phyloP scores from a whole-genome alignment of 2,329 filamentous ascomycete genomes.

The Colletotrichum sp. region DNA sequence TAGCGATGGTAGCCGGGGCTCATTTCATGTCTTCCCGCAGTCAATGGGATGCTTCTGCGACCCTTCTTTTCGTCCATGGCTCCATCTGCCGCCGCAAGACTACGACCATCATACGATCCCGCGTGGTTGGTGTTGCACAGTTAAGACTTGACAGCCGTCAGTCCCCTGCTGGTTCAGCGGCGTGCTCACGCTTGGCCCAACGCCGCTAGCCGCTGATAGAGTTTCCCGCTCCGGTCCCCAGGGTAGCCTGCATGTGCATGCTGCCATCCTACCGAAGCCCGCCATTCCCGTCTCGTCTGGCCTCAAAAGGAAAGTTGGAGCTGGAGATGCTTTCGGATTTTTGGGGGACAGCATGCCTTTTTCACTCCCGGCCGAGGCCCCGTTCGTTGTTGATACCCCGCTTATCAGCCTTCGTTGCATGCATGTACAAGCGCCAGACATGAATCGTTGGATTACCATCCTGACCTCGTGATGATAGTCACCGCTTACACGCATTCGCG shows the following conservation, averaged over 20 bases:
- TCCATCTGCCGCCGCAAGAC: not conserved
- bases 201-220: conserved; percentile 10
- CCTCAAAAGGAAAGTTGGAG: not conserved
- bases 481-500: not conserved
- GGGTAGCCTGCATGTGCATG: conserved; percentile 9
- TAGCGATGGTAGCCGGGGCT: not conserved
- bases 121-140: conserved; percentile 1
- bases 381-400: not conserved
- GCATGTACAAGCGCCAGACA: not conserved
- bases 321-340: conserved; percentile 8
- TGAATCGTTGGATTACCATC: conserved; percentile 1
- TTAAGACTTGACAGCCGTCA: not conserved
- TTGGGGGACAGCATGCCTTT: not conserved
- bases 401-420: conserved; percentile 8
- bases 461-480: not conserved
- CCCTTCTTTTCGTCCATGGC: not conserved
- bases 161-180: not conserved
- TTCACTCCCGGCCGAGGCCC: not conserved
- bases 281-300: conserved; percentile 16
- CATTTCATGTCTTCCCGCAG: not conserved
- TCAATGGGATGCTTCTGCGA: conserved; percentile 6
- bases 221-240: conserved; percentile 5
- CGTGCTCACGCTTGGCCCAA: conserved; percentile 2
- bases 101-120: conserved; percentile 4
- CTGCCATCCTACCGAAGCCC: conserved; percentile 5